Base-by-base conservation (phyloP, 352 stramenopile species). In the Thraustotheca clavata region DNA sequence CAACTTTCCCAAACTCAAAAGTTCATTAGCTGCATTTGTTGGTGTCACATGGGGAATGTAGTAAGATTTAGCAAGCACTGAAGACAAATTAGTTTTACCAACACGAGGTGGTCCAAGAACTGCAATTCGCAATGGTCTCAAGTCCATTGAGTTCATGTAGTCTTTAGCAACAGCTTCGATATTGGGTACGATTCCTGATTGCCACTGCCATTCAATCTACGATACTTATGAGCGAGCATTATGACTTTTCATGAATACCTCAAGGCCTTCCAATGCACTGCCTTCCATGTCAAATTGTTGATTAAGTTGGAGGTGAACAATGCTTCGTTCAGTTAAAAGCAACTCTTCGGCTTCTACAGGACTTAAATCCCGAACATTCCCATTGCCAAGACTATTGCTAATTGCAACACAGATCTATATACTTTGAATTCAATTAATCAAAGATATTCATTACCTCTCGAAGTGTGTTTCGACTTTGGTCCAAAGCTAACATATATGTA, bases 111-210 rank as follows among this genome's bases (percentile, higher is more conserved):
- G 69, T 0, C 87, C 86, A 0, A 88, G 62, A 40, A 95, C 68
- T n/a, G 93, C 59, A 0, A 79, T 76, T 40, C 82, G 76, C 29
- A 94, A 59, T 20, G 87, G 83, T 9, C 78, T 76, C 43, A 96
- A 55, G 60, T 94, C 85, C 70, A 92, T 83, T n/a, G 60, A 69
- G 0, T 73, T 62, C 63, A 90, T 73, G 62, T 89, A 95, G 54
- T 96, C 87, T 4, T 74, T 50, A 1, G 89, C 82, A 31, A 88
- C 86, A 60, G 79, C 84, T 0, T 60, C 41, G 12, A 94, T 63
- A 67, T 88, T 83, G 14, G 73, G 75, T 4, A 93, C 49, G 4
- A 93, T 46, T 0, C 87, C 87, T 0, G 69, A 67, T 46, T 76
- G 71, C 49, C 86, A 76, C n/a, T 75, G 69, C 80, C 82, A 95